These are phyloP conservation scores for Aspergillus tanneri DNA, from an alignment of 2,329 filamentous ascomycete species.

Conservation along the genomic window DNA sequence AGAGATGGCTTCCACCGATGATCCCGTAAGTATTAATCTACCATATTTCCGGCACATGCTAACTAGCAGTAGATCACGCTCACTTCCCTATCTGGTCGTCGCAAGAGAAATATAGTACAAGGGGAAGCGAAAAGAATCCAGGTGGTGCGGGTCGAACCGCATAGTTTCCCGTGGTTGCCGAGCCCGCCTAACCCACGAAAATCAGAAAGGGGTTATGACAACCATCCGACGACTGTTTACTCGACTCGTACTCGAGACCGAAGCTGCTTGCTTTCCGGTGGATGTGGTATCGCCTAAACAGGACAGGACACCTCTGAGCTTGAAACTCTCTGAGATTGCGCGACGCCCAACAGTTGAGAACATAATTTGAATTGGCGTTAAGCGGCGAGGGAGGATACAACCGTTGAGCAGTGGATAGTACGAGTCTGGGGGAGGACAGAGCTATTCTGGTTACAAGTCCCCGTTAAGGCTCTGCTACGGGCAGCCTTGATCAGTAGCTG, in stretches of 20 bases:
- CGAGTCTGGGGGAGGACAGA: background rate
- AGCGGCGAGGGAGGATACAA: slow-evolving; percentile 9
- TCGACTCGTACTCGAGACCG: slow-evolving; percentile 16
- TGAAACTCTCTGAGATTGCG: slow-evolving; percentile 6
- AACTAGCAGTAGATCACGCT: no score
- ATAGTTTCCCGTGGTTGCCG: slow-evolving; percentile 15
- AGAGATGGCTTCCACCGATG: no score
- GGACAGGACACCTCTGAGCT: slow-evolving; percentile 14
- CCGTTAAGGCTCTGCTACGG: slow-evolving; percentile 10
- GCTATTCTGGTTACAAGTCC: slow-evolving; percentile 1
- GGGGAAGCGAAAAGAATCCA: slow-evolving; percentile 12
- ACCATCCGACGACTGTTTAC: slow-evolving; percentile 16
- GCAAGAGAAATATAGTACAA: no score
- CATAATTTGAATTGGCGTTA: slow-evolving; percentile 3
- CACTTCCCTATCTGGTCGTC: no score
- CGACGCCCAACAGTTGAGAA: slow-evolving; percentile 5
- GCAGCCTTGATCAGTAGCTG: slow-evolving; percentile 9
- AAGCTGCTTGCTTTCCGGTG: slow-evolving; percentile 14
- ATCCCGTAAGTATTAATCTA: no score
- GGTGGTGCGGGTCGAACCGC: slow-evolving; percentile 13
- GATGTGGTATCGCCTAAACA: slow-evolving; percentile 15
- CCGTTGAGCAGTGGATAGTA: slow-evolving; percentile 3
- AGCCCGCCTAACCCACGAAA: slow-evolving; percentile 12
- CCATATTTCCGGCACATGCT: no score
- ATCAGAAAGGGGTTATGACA: slow-evolving; percentile 14